phyloP scores from a whole-genome alignment of 768 basidiomycete genomes.

The Chiua virens region DNA sequence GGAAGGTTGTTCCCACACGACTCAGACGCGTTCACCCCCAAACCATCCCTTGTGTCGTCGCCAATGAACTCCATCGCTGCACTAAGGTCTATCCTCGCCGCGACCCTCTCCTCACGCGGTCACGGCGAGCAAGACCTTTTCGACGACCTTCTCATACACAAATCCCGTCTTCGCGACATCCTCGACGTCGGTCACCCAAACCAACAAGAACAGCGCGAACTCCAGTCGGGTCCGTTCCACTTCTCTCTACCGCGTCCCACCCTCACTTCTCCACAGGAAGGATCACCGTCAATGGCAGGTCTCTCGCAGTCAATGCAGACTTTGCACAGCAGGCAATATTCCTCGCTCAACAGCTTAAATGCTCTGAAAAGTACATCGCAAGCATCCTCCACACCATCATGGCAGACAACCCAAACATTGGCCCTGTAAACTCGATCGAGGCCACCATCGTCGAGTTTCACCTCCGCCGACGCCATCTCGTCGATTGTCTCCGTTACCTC shows the following conservation, averaged over 20 bases:
- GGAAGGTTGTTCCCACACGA: slow-evolving; percentile 1
- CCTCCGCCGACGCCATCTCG: slow-evolving; percentile 63
- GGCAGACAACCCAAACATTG: slow-evolving; percentile 62
- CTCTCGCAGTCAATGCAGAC: slow-evolving; percentile 74
- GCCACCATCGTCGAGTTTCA: slow-evolving; percentile 67
- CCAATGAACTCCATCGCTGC: slow-evolving; percentile 61
- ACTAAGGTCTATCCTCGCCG: slow-evolving; percentile 53
- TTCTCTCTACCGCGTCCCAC: background rate
- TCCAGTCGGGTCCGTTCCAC: slow-evolving; percentile 48
- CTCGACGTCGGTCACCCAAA: slow-evolving; percentile 65
- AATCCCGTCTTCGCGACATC: slow-evolving; percentile 58
- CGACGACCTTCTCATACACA: slow-evolving; percentile 69
- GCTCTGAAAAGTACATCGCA: slow-evolving; percentile 81
- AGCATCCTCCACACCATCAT: slow-evolving; percentile 65
- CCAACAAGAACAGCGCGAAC: slow-evolving; percentile 64
- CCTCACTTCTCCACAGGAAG: slow-evolving; percentile 52
- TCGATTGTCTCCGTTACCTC: slow-evolving; percentile 68
- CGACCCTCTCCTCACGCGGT: slow-evolving; percentile 45
- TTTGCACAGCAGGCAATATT: slow-evolving; percentile 77
- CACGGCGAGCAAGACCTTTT: slow-evolving; percentile 74
- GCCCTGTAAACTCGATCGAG: slow-evolving; percentile 59
- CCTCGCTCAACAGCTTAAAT: slow-evolving; percentile 76
- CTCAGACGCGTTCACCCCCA: background rate
- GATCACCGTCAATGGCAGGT: slow-evolving; percentile 58
- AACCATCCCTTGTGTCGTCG: background rate